These are phyloP conservation scores for Colletotrichum shisoi DNA, from an alignment of 2,329 filamentous ascomycete genomes.

Conservation along the genomic window DNA sequence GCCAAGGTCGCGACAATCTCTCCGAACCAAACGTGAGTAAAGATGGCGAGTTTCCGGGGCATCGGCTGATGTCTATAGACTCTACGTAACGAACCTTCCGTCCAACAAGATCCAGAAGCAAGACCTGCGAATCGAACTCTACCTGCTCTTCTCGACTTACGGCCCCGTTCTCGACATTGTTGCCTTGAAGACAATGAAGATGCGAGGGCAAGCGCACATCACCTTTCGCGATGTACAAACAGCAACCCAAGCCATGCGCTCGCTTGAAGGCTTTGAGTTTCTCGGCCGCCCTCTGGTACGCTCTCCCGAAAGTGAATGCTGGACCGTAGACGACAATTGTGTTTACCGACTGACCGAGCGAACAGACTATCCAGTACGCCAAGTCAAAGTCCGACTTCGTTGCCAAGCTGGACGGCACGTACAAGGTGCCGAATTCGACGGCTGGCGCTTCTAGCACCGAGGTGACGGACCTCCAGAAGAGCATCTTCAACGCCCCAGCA, in stretches of 20 bases:
- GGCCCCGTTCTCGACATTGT: slow-evolving; percentile 92
- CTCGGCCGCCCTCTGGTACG: slow-evolving; percentile 85
- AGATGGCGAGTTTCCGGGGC: slow-evolving; percentile 1
- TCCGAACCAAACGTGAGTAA: slow-evolving; percentile 78
- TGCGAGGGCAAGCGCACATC: slow-evolving; percentile 95
- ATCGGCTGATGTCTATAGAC: slow-evolving; percentile 57
- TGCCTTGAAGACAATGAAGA: slow-evolving; percentile 85
- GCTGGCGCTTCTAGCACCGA: slow-evolving; percentile 62
- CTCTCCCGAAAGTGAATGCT: slow-evolving; percentile 38
- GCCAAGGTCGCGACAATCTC: slow-evolving; percentile 64
- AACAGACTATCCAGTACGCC: slow-evolving; percentile 87
- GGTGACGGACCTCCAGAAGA: slow-evolving; percentile 78
- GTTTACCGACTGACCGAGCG: slow-evolving; percentile 26
- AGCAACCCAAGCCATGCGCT: slow-evolving; percentile 92
- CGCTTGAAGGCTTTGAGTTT: slow-evolving; percentile 84
- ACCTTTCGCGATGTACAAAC: slow-evolving; percentile 88
- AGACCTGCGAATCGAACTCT: slow-evolving; percentile 85
- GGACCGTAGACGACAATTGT: background rate
- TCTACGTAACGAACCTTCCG: slow-evolving; percentile 87
- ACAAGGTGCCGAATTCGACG: slow-evolving; percentile 68
- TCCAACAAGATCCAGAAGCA: slow-evolving; percentile 89
- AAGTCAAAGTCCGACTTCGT: slow-evolving; percentile 89
- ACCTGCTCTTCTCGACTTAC: slow-evolving; percentile 93
- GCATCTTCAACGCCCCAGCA: slow-evolving; percentile 76
- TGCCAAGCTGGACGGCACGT: slow-evolving; percentile 90